Base-by-base conservation (phyloP, 2,329 filamentous ascomycete genomes). In the Cephalotrichum gorgonifer region DNA sequence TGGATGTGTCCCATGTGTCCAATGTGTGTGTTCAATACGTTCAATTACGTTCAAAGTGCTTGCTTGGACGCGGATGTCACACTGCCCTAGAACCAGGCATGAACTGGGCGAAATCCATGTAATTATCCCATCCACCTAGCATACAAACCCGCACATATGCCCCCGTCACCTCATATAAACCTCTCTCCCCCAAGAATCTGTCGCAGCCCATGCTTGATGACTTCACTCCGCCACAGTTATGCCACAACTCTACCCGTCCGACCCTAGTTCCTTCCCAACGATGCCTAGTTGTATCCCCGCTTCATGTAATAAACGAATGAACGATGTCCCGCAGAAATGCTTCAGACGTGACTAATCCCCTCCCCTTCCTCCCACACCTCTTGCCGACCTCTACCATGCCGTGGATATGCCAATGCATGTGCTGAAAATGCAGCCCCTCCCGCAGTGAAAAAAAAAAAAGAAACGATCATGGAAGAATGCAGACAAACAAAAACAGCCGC, bases 391-490 rank as follows among this genome's bases (percentile, higher is more conserved):
- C 35, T 39, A 22, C 45, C 31, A 39, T 39, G 23, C 31, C n/a
- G 26, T 35, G 23, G 27, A 47, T 47, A 22, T 33, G 44, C 45
- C 45, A 28, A 47, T 47, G 45, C 45, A 41, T 39, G 39, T 45
- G 43, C 43, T 12, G 30, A 22, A 26, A 11, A 39, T 39, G 35
- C 35, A 39, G 12, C 35, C 17, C 33, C 35, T 20, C n/a, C n/a
- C n/a, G n/a, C n/a, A 51, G 30, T 14, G 33, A 47, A 51, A 41
- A 30, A 15, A 27, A 43, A 47, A 42, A n/a, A n/a, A 9, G 17
- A 26, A 30, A 50, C 6, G 28, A 44, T n/a, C 22, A 42, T 30
- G 25, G n/a, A 38, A 27, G 38, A 49, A 17, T 31, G 39, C 28
- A 30, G 17, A 28, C n/a, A 28, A 30, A 41, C 14, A 35, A 50